A percentile compares a stretch with the other conserved stretches of the same genome.
Conservation (phyloP, 2,329 filamentous ascomycete species). For the Erysiphe pulchra region DNA sequence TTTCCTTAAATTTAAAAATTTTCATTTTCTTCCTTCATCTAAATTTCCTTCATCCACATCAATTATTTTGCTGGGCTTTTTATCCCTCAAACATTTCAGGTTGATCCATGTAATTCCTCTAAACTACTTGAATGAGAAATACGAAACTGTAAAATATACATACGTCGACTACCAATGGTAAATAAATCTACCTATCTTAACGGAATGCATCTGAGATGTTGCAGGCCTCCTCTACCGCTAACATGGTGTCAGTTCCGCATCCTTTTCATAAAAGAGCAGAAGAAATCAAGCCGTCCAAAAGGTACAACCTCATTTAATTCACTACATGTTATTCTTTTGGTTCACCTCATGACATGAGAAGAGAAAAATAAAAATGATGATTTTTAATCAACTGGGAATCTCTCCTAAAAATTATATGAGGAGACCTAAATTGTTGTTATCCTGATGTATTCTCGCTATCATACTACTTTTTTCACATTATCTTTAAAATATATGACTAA, state of each 20-base stretch:
- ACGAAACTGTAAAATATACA: too few species aligned
- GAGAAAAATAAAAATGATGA: conserved; percentile 33
- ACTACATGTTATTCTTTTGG: neutral
- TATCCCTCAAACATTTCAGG: too few species aligned
- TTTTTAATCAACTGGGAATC: conserved; percentile 91
- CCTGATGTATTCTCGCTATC: conserved; percentile 23
- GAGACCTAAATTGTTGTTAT: conserved; percentile 66
- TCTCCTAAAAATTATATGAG: conserved; percentile 88
- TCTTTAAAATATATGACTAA: neutral
- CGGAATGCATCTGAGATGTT: neutral
- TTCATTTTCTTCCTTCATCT: too few species aligned
- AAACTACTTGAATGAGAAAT: too few species aligned
- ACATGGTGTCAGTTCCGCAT: conserved; percentile 29
- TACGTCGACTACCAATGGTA: too few species aligned
- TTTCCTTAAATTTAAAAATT: too few species aligned
- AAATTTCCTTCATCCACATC: too few species aligned
- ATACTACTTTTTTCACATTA: neutral
- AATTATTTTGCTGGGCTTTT: too few species aligned
- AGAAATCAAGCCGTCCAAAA: conserved; percentile 68
- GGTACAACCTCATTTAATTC: conserved; percentile 24
- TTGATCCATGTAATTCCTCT: too few species aligned
- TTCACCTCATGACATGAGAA: conserved; percentile 4
- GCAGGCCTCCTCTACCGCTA: conserved; percentile 20
- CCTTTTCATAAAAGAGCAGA: conserved; percentile 61
- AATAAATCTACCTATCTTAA: too few species aligned